Percentiles rank a stretch among this genome's conserved stretches.
phyloP scores from a whole-genome alignment of 1,139 yeast species.

The Suhomyces bokatorum region DNA sequence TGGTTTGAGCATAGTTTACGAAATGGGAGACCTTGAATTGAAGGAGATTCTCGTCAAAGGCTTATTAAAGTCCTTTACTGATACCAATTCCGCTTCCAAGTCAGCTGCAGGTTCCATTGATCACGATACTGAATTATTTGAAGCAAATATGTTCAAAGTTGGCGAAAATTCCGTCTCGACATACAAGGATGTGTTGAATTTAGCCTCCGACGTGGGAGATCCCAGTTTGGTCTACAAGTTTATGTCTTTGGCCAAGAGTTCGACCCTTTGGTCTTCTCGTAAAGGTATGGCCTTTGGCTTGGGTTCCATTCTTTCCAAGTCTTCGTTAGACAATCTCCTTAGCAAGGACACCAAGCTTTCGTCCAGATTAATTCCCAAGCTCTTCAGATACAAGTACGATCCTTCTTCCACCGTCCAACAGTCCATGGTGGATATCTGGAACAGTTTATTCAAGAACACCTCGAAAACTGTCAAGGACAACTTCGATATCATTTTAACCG shows the following conservation, averaged over 20 bases:
- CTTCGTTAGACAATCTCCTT: conserved; percentile 67
- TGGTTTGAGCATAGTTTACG: conserved; percentile 82
- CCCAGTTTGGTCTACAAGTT: conserved; percentile 92
- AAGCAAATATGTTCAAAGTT: conserved; percentile 75
- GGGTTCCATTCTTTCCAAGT: conserved; percentile 78
- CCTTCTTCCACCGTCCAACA: conserved; percentile 74
- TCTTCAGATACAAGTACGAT: conserved; percentile 82
- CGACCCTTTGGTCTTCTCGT: conserved; percentile 89
- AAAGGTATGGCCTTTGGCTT: conserved; percentile 94
- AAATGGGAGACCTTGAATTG: conserved; percentile 66
- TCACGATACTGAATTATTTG: conserved; percentile 81
- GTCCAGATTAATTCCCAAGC: conserved; percentile 69
- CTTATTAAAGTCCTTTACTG: conserved; percentile 79
- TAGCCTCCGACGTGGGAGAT: conserved; percentile 95
- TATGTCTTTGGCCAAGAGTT: conserved; percentile 87
- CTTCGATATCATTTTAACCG: conserved; percentile 61
- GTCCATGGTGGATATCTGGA: conserved; percentile 91
- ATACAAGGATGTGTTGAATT: conserved; percentile 76
- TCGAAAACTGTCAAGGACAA: conserved; percentile 53
- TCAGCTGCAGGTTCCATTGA: conserved; percentile 69
- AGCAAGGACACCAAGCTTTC: conserved; percentile 55
- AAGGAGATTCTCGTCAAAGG: conserved; percentile 75
- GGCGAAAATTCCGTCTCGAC: conserved; percentile 88
- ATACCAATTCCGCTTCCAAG: conserved; percentile 51
- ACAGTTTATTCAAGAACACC: conserved; percentile 63